Evolutionary conservation across 2,329 filamentous ascomycete genomes (phyloP), one percentile per base, ranked within the genome.

Genomic region (Exophiala dermatitidis): DNA sequence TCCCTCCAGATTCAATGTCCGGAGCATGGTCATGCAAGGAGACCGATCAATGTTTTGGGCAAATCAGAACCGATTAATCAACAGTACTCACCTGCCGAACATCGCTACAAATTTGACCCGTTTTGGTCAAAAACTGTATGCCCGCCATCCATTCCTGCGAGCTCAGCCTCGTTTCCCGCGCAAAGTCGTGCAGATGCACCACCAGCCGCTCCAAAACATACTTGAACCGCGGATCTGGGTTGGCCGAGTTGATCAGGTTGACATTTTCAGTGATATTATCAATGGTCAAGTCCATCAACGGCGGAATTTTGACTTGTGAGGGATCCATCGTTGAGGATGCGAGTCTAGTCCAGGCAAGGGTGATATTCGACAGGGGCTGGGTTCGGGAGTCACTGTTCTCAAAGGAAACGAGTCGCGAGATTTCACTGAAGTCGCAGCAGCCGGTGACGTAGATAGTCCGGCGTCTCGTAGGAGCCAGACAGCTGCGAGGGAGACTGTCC

Each of bases 181-280:
- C 85, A 66, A 90, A 91, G 71, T 90, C 86, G 69, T 93, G 88
- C 1, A 91, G 73, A 69, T 93, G 87, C 8, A 81, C 80, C 45
- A 90, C 85, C 9, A 90, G 77, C 12, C 85, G 77, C 62, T 86
- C 80, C 66, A 91, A 78, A 43, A 93, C 68, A 67, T 87, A 90
- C 58, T 80, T 84, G 57, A 88, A 72, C 19, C 88, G 79, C 26
- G 77, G 72, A 63, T 89, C 76, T 6, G 74, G 66, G 63, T 81
- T 80, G 72, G 84, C 80, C 6, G 84, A 85, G 71, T 91, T 91
- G 69, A 90, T 88, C 43, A 77, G 74, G 65, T 85, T 77, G 32
- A 65, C 62, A 49, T 67, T 67, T 32, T 64, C 60, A 32, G 64
- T 68, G 52, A 66, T 66, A 53, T 65, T 68, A 19, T 66, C 64